Percentiles rank a stretch among this genome's conserved stretches.
phyloP scores from a whole-genome alignment of 257 asterid species.

The Jaltomata sinuosa region DNA sequence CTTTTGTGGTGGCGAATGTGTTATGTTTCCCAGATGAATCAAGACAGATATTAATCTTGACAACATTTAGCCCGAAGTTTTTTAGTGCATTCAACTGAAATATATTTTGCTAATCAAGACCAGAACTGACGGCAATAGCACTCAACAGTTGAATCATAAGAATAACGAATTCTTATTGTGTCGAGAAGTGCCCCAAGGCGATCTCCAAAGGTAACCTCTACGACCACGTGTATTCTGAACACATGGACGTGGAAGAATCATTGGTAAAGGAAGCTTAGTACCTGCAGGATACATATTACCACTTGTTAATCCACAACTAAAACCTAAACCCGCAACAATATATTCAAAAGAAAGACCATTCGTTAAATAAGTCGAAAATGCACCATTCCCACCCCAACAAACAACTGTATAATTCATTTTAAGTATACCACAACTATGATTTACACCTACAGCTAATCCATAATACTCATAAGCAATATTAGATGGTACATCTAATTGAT shows the following conservation, averaged over 20 bases:
- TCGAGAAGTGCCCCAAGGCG: constrained; percentile 94
- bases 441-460: constrained; percentile 5
- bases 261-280: not conserved
- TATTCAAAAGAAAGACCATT: constrained; percentile 1
- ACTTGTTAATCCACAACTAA: constrained; percentile 9
- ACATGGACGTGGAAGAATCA: constrained; percentile 5
- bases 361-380: not conserved
- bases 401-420: not conserved
- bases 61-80: constrained; percentile 79
- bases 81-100: constrained; percentile 83
- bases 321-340: constrained; percentile 2
- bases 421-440: constrained; percentile 1
- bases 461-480: not conserved
- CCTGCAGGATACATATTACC: not conserved
- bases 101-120: constrained; percentile 11
- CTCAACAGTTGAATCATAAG: not conserved
- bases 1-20: constrained; percentile 75
- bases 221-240: not conserved
- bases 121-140: not conserved
- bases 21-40: constrained; percentile 95
- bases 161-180: constrained; percentile 58
- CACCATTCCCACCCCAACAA: constrained; percentile 6
- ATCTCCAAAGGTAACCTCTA: constrained; percentile 87
- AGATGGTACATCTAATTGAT: not conserved
- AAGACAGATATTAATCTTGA: constrained; percentile 76